A percentile compares a stretch with the other conserved stretches of the same genome.
phyloP scores from a whole-genome alignment of 805 yeast genomes.

The Starmerella khaoyaiensis region DNA sequence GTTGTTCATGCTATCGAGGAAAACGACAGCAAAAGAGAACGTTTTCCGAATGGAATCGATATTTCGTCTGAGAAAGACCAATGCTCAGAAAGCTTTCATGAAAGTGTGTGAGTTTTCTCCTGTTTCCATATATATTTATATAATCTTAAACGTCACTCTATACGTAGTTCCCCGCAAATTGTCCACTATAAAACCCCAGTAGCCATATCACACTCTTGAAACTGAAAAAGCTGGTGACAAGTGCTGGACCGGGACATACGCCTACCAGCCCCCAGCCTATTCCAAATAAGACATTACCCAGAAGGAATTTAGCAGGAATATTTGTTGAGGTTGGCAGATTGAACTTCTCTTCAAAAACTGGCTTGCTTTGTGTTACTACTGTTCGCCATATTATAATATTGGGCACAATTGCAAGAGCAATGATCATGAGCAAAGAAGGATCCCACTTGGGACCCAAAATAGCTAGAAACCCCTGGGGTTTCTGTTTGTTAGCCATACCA shows the following conservation, averaged over 20 bases:
- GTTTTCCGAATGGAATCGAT: too few relatives aligned
- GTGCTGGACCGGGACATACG: conserved; percentile 43
- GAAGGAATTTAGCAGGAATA: conserved; percentile 26
- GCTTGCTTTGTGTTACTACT: conserved; percentile 2
- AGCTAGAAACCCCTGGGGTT: conserved; percentile 37
- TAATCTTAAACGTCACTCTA: too few relatives aligned
- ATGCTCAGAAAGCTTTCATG: too few relatives aligned
- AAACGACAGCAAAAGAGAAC: too few relatives aligned
- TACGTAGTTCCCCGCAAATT: too few relatives aligned
- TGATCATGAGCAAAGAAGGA: conserved; percentile 37
- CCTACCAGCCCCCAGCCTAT: conserved; percentile 43
- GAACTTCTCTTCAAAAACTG: conserved; percentile 10
- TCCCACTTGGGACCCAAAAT: conserved; percentile 32
- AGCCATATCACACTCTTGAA: conserved; percentile 9
- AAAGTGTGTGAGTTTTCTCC: too few relatives aligned
- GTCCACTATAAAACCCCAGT: too few relatives aligned
- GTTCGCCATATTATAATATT: conserved; percentile 25
- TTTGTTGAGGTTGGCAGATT: conserved; percentile 22
- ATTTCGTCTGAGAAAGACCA: too few relatives aligned
- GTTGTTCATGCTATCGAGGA: conserved; percentile 8
- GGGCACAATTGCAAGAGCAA: conserved; percentile 35
- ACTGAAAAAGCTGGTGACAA: conserved; percentile 22
- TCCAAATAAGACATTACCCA: conserved; percentile 38
- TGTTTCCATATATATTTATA: too few relatives aligned
- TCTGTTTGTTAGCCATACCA: conserved; percentile 36